Evolutionary conservation across 2,329 filamentous ascomycete species (phyloP).

Genomic region (Aspergillus sp.): DNA sequence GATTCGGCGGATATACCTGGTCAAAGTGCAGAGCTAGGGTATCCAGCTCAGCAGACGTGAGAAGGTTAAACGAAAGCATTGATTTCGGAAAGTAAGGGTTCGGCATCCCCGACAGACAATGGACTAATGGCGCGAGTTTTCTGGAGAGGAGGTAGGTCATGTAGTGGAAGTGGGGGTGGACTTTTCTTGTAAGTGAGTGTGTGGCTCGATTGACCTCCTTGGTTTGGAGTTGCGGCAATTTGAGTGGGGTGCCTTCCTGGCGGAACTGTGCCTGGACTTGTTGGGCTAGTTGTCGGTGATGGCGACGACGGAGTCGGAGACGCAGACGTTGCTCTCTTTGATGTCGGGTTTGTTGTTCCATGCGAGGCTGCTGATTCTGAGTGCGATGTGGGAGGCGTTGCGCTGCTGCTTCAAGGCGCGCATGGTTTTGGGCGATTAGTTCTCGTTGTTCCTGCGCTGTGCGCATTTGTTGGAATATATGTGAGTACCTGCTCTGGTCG

Average conservation of each 20-base stretch:
- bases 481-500: neutral
- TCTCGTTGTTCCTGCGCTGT: neutral
- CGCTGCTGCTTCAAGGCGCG: neutral
- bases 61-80: constrained; percentile 42
- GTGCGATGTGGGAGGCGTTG: neutral
- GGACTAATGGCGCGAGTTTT: constrained; percentile 37
- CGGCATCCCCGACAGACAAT: constrained; percentile 32
- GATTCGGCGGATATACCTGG: constrained; percentile 38
- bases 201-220: too few relatives aligned
- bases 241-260: neutral
- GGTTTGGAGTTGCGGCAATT: neutral
- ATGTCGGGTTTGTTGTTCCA: neutral
- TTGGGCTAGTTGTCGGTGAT: neutral
- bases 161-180: neutral
- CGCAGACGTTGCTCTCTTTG: neutral
- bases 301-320: neutral
- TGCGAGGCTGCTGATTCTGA: neutral
- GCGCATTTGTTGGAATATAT: neutral
- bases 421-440: neutral
- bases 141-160: constrained; percentile 30
- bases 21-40: constrained; percentile 44
- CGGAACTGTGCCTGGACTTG: neutral
- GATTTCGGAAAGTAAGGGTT: constrained; percentile 42
- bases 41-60: constrained; percentile 43
- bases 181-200: neutral